Conservation (phyloP, 768 basidiomycete genomes). For the Sarcomyxa edulis region DNA sequence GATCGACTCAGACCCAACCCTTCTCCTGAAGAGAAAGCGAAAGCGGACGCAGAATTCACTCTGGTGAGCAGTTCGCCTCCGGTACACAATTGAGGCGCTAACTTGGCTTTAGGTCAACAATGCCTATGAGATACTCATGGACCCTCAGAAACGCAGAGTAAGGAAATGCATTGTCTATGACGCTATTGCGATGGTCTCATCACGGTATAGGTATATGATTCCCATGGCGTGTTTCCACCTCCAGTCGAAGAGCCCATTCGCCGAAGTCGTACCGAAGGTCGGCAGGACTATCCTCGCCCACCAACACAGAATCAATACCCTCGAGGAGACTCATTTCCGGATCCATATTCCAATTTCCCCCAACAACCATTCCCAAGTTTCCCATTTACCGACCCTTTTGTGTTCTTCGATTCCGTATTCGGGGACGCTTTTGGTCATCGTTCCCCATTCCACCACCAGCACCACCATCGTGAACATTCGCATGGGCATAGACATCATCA, state of each 20-base stretch:
- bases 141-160: conserved; percentile 54
- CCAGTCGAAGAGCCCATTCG: conserved; percentile 30
- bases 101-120: conserved; percentile 56
- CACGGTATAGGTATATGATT: conserved; percentile 52
- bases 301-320: conserved; percentile 16
- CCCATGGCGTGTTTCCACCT: conserved; percentile 72
- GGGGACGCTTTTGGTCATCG: conserved; percentile 30
- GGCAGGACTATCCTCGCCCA: conserved; percentile 9
- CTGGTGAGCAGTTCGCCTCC: conserved; percentile 19
- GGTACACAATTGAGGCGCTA: neutral
- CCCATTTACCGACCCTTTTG: conserved; percentile 70
- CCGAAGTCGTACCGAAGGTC: conserved; percentile 17
- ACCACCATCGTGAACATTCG: conserved; percentile 12
- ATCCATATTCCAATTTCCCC: conserved; percentile 30
- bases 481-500: neutral
- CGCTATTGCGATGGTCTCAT: no score
- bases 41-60: conserved; percentile 53
- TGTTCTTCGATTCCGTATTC: conserved; percentile 70
- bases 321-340: conserved; percentile 7
- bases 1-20: conserved; percentile 58
- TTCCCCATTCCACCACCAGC: conserved; percentile 22
- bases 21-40: conserved; percentile 52
- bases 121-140: conserved; percentile 70
- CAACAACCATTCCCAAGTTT: conserved; percentile 28
- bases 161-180: no score